phyloP scores from a whole-genome alignment of 2,329 filamentous ascomycete genomes.

The Phialophora verrucosa region DNA sequence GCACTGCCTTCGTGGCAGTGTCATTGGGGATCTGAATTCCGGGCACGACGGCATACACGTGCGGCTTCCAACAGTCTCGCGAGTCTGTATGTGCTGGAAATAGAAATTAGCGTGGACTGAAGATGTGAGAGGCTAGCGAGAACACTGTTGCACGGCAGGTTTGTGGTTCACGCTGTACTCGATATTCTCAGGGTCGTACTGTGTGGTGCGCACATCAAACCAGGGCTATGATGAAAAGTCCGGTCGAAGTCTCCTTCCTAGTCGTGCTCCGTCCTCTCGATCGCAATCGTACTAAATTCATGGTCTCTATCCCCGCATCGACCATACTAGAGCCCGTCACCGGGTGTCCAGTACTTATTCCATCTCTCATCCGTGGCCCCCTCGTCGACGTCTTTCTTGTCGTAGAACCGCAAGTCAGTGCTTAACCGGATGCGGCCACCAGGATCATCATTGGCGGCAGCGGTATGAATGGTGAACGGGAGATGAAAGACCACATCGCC shows the following conservation, averaged over 20 bases:
- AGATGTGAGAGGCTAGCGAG: not conserved
- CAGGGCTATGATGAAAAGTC: not conserved
- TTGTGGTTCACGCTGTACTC: not conserved
- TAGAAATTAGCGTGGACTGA: not conserved
- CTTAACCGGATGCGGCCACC: conserved; percentile 48
- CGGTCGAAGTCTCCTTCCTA: not conserved
- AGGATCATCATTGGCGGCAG: conserved; percentile 50
- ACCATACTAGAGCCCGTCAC: conserved; percentile 42
- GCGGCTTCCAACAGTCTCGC: not conserved
- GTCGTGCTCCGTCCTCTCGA: too few species aligned
- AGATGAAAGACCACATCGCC: conserved; percentile 54
- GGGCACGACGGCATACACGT: not conserved
- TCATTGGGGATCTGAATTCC: too few species aligned
- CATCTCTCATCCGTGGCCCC: conserved; percentile 46
- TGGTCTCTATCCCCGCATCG: not conserved
- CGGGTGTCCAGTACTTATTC: conserved; percentile 47
- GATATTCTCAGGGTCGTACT: not conserved
- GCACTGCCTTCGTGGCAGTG: too few species aligned
- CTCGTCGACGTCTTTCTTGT: conserved; percentile 40
- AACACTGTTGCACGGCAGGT: not conserved
- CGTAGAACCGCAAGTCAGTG: conserved; percentile 52
- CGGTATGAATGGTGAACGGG: conserved; percentile 51
- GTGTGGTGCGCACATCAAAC: not conserved
- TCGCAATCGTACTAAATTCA: not conserved
- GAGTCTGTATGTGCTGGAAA: not conserved